Evolutionary conservation across 2,329 filamentous ascomycete species (phyloP).

Genomic region (Trichophyton equinum): DNA sequence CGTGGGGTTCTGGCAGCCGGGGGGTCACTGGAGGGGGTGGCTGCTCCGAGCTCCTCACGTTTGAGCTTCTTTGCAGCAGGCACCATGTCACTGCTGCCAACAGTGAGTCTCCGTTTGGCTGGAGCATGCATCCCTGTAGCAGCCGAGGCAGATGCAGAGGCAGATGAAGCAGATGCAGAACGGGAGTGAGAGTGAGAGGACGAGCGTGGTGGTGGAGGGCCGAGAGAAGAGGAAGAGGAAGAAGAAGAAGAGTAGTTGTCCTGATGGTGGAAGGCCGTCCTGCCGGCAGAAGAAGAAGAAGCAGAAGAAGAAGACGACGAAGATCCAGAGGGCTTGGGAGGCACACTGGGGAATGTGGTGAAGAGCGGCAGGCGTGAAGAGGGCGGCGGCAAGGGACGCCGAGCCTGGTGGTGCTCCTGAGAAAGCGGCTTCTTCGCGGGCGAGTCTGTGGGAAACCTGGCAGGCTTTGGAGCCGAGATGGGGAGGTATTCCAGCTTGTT

Average conservation of each 20-base stretch:
- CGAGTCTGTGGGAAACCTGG: conserved; percentile 36
- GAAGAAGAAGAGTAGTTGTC: conserved; percentile 28
- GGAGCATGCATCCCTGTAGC: conserved; percentile 33
- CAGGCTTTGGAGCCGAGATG: conserved; percentile 36
- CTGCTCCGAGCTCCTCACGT: conserved; percentile 38
- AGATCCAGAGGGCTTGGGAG: conserved; percentile 5
- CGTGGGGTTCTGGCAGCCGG: conserved; percentile 55
- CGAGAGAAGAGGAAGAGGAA: conserved; percentile 14
- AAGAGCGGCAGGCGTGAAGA: conserved; percentile 37
- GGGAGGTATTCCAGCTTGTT: conserved; percentile 49
- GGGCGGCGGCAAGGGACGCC: conserved; percentile 25
- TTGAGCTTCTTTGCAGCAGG: conserved; percentile 55
- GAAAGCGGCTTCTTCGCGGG: conserved; percentile 33
- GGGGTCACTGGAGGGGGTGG: conserved; percentile 10
- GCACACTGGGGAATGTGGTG: conserved; percentile 37
- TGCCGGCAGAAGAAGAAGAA: background rate
- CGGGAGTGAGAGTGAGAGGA: conserved; percentile 12
- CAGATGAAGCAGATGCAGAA: conserved; percentile 8
- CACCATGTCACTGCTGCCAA: conserved; percentile 60
- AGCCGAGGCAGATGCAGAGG: background rate
- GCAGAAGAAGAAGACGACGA: background rate
- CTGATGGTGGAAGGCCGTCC: conserved; percentile 6
- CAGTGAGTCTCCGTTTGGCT: conserved; percentile 49
- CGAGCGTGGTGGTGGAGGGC: conserved; percentile 14
- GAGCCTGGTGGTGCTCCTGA: conserved; percentile 16